Conservation (phyloP, 352 stramenopile species). For the Thalassiosira livingstoniorum region DNA sequence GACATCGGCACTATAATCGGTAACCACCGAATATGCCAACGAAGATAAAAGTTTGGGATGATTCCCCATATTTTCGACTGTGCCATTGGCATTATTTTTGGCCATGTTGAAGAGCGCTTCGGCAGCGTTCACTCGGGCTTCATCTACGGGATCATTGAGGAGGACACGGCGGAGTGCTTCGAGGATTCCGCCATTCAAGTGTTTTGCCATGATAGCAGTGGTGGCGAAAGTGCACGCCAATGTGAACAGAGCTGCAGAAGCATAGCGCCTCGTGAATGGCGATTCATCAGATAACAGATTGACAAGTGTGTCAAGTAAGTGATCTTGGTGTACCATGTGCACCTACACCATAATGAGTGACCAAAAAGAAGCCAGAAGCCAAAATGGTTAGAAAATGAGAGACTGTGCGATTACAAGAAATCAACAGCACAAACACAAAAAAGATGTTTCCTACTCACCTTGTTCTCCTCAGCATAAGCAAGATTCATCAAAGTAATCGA, state of each 20-base stretch:
- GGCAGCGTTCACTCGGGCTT: conserved; percentile 64
- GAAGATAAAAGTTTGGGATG: conserved; percentile 58
- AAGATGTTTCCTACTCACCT: conserved; percentile 30
- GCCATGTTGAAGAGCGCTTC: conserved; percentile 69
- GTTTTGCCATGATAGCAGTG: conserved; percentile 58
- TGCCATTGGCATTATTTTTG: conserved; percentile 62
- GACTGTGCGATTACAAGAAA: not conserved
- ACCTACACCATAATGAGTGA: conserved; percentile 16
- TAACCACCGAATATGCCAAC: conserved; percentile 62
- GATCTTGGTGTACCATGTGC: conserved; percentile 65
- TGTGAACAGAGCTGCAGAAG: conserved; percentile 69
- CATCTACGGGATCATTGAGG: conserved; percentile 63
- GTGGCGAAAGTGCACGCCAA: conserved; percentile 70
- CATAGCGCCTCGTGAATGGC: conserved; percentile 66
- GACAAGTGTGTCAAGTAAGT: conserved; percentile 65
- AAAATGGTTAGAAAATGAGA: not conserved
- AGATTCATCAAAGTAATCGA: conserved; percentile 74
- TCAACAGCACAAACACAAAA: not conserved
- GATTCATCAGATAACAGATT: conserved; percentile 63
- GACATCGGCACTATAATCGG: conserved; percentile 65
- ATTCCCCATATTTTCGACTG: conserved; percentile 63
- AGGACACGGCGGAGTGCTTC: conserved; percentile 60
- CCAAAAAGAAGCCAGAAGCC: not conserved
- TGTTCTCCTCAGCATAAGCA: conserved; percentile 72
- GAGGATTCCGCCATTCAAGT: conserved; percentile 67